Evolutionary conservation across 2,329 filamentous ascomycete genomes (phyloP), one percentile per base, ranked within the genome.

Genomic region (Teratosphaeria gauchensis): DNA sequence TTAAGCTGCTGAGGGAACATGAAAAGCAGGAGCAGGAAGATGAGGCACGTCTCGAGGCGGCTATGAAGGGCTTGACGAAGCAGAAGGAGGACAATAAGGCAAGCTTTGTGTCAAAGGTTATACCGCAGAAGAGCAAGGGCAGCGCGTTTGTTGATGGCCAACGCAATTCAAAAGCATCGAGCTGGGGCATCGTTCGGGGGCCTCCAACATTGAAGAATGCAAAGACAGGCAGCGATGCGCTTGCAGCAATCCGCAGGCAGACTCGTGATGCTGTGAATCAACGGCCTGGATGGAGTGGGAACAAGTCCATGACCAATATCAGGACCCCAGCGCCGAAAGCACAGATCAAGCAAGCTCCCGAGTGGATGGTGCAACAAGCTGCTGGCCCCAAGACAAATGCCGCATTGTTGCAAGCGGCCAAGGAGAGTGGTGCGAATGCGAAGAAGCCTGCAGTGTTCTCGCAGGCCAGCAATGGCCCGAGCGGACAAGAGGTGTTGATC

Each of bases 11-110:
- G 61, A 71, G 66, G 53, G 72, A 76, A 24, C 71, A 76, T 5
- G 71, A 76, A 59, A 65, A 63, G 28, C 71, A 74, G 59, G 65
- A 66, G 16, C 61, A 66, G 30, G 66, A 61, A 32, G 64, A 68
- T 33, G 71, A 74, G 60, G 70, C 68, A 31, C 57, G 59, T 12
- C 65, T 74, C 38, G 62, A 63, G 46, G 62, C 80, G 63, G 84
- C 84, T 62, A 86, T 92, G 68, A 80, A 83, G 63, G 77, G 77
- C 51, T 78, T 86, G 62, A 81, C 84, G 42, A 76, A 82, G 35
- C 75, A 79, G 56, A 78, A 82, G 56, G 78, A 87, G 7, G 77
- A 78, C 4, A 76, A 77, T 24, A 85, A 86, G 38, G 64, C 68
- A 1, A 58, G 48, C 12, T 57, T 59, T 30, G 54, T 60, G 30